A percentile compares a stretch with the other conserved stretches of the same genome.
These are phyloP conservation scores for Pisolithus albus DNA, from an alignment of 768 basidiomycete genomes.

Conservation along the genomic window DNA sequence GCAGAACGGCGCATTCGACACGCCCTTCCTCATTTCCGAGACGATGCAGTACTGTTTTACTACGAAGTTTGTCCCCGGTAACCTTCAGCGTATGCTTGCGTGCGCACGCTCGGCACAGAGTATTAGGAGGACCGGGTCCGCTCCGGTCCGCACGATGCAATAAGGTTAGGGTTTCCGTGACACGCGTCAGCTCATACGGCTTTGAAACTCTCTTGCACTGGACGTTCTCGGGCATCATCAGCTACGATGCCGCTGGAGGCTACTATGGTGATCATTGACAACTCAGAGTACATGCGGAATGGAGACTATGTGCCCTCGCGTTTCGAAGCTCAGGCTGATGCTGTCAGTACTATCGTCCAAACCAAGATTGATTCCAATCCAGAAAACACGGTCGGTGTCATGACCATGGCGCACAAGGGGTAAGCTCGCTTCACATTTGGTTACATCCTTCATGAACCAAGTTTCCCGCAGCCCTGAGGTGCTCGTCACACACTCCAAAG, in stretches of 20 bases:
- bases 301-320: constrained; percentile 85
- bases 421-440: constrained; percentile 31
- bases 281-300: constrained; percentile 96
- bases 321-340: constrained; percentile 87
- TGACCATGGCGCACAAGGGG: constrained; percentile 99
- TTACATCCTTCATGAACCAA: neutral
- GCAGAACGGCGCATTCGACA: too few relatives aligned
- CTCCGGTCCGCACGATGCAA: too few relatives aligned
- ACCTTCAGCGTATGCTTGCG: neutral
- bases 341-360: constrained; percentile 83
- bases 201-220: neutral
- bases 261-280: constrained; percentile 96
- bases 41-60: too few relatives aligned
- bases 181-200: constrained; percentile 20
- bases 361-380: constrained; percentile 95
- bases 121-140: too few relatives aligned
- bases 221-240: neutral
- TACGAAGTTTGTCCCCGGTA: too few relatives aligned
- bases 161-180: constrained; percentile 10
- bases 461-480: constrained; percentile 71
- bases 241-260: constrained; percentile 91
- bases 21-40: too few relatives aligned
- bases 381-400: constrained; percentile 94
- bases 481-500: constrained; percentile 91
- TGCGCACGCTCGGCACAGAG: too few relatives aligned